These are phyloP conservation scores for Jatropha curcas DNA, from an alignment of 345 rosid genomes.

Conservation along the genomic window DNA sequence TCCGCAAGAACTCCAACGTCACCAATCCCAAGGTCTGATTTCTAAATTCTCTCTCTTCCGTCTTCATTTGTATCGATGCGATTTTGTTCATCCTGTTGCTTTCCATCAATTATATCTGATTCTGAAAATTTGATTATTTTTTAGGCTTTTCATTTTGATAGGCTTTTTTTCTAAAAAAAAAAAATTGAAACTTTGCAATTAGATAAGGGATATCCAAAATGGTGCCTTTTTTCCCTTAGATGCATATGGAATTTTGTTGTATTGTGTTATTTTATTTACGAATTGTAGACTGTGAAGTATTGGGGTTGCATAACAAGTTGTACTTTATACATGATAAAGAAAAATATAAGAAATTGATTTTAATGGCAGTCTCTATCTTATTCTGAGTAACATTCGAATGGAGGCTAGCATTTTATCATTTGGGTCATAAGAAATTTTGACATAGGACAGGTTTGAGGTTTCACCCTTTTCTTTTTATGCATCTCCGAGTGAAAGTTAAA, in stretches of 20 bases:
- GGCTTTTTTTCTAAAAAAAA: too few species aligned
- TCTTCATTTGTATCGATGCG: background rate
- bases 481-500: background rate
- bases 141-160: too few species aligned
- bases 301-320: too few species aligned
- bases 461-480: background rate
- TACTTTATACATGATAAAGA: too few species aligned
- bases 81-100: background rate
- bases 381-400: background rate
- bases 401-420: background rate
- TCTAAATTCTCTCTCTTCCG: background rate
- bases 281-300: too few species aligned
- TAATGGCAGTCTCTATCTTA: background rate
- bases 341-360: background rate
- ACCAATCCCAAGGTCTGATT: conserved; percentile 81
- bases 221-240: too few species aligned
- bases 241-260: too few species aligned
- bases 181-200: background rate
- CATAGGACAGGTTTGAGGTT: background rate
- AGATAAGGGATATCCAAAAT: too few species aligned
- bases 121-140: too few species aligned
- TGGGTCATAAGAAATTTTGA: background rate
- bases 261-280: too few species aligned
- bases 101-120: background rate
- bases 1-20: conserved; percentile 73